Base-by-base conservation (phyloP, 108 stramenopile genomes). In the Chaetoceros muelleri region DNA sequence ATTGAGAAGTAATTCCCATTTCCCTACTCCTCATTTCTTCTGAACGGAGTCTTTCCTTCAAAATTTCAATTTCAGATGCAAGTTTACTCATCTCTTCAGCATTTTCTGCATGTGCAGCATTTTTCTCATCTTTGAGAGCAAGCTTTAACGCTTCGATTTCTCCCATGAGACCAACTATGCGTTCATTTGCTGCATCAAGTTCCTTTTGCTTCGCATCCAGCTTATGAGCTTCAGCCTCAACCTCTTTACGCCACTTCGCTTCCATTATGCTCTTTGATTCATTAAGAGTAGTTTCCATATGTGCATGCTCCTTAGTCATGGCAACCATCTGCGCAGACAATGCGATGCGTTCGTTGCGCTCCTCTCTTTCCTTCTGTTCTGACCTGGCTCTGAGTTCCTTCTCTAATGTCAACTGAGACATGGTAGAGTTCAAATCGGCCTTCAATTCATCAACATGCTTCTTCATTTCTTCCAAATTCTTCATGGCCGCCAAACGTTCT, bases 341-440 rank as follows among this genome's bases (percentile, higher is more conserved):
- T 24, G 61, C 62, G 45, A 69, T 44, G 17, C 55, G 47, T 29
- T 69, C 61, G 24, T 29, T 44, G 1, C 54, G 67, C 28, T 69
- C 67, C n/a, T 63, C 62, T 16, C 30, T 55, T 44, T 62, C 67
- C 28, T 69, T 69, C 24, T 69, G 53, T 29, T 69, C 67, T 8
- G 62, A 25, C 28, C 60, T 55, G 1, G 67, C 30, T 19, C 55
- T 53, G 3, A 62, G 34, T 16, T 67, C 67, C 23, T 55, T 47
- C 30, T 65, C 64, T 2, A 65, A 28, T 24, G 44, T 23, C 10
- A 65, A 26, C 10, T 65, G 64, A 10, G 57, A 50, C 1, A 26
- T 49, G 16, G 55, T 20, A 20, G 52, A 28, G 3, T 27, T 26
- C 24, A 44, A 40, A 1, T 62, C 67, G 40, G 46, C 18, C 23